phyloP scores from a whole-genome alignment of 2,329 filamentous ascomycete species.

The Bipolaris oryzae region DNA sequence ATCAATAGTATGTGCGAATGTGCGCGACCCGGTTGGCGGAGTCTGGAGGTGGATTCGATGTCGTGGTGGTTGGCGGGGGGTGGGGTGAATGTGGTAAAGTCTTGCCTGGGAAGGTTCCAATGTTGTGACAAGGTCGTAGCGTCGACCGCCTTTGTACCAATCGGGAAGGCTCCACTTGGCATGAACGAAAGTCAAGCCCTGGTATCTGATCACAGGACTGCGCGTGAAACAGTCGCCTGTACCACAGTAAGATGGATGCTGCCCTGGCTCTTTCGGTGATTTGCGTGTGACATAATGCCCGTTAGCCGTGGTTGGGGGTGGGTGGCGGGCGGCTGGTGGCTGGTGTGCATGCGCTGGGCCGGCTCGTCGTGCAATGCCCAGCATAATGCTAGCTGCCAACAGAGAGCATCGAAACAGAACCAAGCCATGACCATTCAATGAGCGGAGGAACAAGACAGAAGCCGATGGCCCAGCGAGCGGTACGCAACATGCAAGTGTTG shows the following conservation, averaged over 20 bases:
- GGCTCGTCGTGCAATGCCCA: background rate
- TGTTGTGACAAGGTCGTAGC: constrained; percentile 33
- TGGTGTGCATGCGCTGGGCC: background rate
- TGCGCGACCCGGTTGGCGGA: constrained; percentile 41
- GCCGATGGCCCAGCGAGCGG: background rate
- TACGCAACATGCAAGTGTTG: background rate
- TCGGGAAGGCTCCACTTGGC: constrained; percentile 32
- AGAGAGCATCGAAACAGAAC: background rate
- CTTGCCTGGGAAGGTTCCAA: constrained; percentile 38
- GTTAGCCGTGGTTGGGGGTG: background rate
- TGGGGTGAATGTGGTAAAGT: constrained; percentile 43
- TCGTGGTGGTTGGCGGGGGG: constrained; percentile 41
- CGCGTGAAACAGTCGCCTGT: constrained; percentile 30
- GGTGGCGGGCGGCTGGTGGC: constrained; percentile 5
- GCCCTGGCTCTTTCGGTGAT: background rate
- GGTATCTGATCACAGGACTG: constrained; percentile 14
- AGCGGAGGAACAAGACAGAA: background rate
- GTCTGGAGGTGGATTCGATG: constrained; percentile 32
- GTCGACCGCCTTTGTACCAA: constrained; percentile 35
- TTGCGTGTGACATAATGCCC: background rate
- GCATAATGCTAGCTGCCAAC: background rate
- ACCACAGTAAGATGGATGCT: constrained; percentile 12
- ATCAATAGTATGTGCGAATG: constrained; percentile 33
- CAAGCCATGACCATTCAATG: background rate
- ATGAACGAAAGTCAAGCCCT: constrained; percentile 19